A percentile compares a stretch with the other conserved stretches of the same genome.
phyloP scores from a whole-genome alignment of 106 monocot genomes.

The Amphibolis antarctica region DNA sequence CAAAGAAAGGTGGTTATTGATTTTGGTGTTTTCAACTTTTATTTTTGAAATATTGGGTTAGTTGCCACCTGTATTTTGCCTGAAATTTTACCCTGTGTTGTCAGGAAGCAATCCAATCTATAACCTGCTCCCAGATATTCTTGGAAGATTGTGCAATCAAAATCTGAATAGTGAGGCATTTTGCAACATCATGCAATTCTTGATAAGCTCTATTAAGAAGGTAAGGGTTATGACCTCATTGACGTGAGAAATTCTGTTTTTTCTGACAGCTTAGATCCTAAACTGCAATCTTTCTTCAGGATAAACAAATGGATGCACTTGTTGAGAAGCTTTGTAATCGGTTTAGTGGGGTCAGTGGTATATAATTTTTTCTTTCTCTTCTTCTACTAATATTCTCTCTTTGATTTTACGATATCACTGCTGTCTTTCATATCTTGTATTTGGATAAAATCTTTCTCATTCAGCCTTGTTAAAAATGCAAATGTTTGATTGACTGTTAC shows the following conservation, averaged over 20 bases:
- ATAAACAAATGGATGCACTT: constrained; percentile 99
- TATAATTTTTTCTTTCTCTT: not conserved
- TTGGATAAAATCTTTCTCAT: no score
- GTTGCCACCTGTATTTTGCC: not conserved
- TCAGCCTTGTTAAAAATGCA: no score
- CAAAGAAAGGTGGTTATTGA: constrained; percentile 68
- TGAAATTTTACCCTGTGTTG: constrained; percentile 5
- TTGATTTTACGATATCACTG: not conserved
- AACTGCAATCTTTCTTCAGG: constrained; percentile 29
- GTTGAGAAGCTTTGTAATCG: constrained; percentile 98
- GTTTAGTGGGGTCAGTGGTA: constrained; percentile 79
- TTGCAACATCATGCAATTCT: constrained; percentile 86
- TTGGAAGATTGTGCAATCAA: constrained; percentile 73
- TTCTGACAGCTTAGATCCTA: not conserved
- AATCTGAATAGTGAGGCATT: constrained; percentile 67
- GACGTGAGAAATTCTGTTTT: not conserved
- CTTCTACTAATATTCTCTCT: not conserved
- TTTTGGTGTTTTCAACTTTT: no score
- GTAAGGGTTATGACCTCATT: constrained; percentile 17
- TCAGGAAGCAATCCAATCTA: constrained; percentile 96
- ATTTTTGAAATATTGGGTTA: not conserved
- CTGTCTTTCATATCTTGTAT: no score
- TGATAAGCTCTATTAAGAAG: constrained; percentile 90
- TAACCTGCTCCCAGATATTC: constrained; percentile 89
- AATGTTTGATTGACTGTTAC: no score